Base-by-base conservation (phyloP, 305 asterid genomes). In the Lippia alba region DNA sequence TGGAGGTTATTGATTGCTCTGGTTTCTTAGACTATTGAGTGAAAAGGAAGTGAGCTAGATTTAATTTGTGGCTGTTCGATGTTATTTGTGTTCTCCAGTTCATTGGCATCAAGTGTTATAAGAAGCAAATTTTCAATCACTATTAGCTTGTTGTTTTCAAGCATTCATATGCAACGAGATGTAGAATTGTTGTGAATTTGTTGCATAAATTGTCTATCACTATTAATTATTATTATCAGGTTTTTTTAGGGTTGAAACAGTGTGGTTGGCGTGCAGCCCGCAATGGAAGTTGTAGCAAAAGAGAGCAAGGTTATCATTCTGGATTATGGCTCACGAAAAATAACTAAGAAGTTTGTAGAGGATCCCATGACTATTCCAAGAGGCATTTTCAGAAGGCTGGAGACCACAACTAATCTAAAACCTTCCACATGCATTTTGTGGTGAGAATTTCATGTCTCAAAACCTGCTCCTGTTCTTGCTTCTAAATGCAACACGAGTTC, bases 401-500 rank as follows among this genome's bases (percentile, higher is more conserved):
- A 91, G 75, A 19, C 94, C 96, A 12, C 92, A 81, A 57, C 78
- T 84, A 19, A 73, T 81, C 9, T 76, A 80, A 71, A 89, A 79
- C 77, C 94, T 94, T 75, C 97, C 97, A 17, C 89, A 86, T 44
- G 83, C 93, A 1, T 94, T 94, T 76, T 89, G 96, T 55, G 97
- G 98, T 91, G 80, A 80, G 81, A 36, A 8, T 55, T 61, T 57
- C 8, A 53, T 53, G 50, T 19, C 56, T 36, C 39, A 41, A 41
- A 44, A 54, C n/a, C 51, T 7, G 11, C 16, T 45, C 4, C 32
- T 66, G 6, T 69, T 71, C 9, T 12, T 18, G 7, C 16, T 36
- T 33, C 45, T 48, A 36, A 15, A 39, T 66, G 20, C 12, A 44
- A 44, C 14, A 11, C 3, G 30, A 44, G 49, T 20, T 57, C 9